Evolutionary conservation across 2,329 filamentous ascomycete genomes (phyloP).

Genomic region (Ascocoryne sarcoides): DNA sequence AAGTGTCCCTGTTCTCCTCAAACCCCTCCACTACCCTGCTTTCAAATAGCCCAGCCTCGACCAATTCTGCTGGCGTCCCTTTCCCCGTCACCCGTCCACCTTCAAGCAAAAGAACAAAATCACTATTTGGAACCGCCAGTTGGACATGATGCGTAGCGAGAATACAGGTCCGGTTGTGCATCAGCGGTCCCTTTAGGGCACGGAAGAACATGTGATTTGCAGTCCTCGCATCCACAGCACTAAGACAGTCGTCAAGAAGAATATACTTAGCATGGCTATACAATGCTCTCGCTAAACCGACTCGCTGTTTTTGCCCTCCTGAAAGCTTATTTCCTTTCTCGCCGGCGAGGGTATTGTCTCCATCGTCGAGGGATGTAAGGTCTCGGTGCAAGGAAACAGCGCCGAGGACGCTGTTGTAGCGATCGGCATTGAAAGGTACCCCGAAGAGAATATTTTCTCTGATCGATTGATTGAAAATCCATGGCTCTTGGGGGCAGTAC

Average conservation of each 20-base stretch:
- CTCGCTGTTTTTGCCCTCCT: slow-evolving; percentile 35
- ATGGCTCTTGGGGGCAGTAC: slow-evolving; percentile 22
- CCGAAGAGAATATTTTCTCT: slow-evolving; percentile 1
- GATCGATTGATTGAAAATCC: slow-evolving; percentile 26
- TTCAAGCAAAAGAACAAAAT: background rate
- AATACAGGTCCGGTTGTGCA: background rate
- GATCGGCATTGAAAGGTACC: slow-evolving; percentile 13
- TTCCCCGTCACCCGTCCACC: background rate
- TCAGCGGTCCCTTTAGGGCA: background rate
- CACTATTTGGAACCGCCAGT: background rate
- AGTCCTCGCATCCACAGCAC: slow-evolving; percentile 36
- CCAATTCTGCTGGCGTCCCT: background rate
- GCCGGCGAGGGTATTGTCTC: slow-evolving; percentile 32
- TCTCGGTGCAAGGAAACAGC: slow-evolving; percentile 18
- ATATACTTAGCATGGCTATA: slow-evolving; percentile 32
- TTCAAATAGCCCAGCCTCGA: background rate
- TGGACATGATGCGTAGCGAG: background rate
- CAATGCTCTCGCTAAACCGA: slow-evolving; percentile 37
- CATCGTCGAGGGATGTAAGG: slow-evolving; percentile 24
- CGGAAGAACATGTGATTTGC: slow-evolving; percentile 21
- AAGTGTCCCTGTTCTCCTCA: background rate
- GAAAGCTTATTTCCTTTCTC: slow-evolving; percentile 34
- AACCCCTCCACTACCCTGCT: background rate
- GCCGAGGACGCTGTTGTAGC: slow-evolving; percentile 26
- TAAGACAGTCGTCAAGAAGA: slow-evolving; percentile 38